Evolutionary conservation across 2,329 filamentous ascomycete genomes (phyloP), one percentile per base, ranked within the genome.

Genomic region (Lasiodiplodia theobromae): DNA sequence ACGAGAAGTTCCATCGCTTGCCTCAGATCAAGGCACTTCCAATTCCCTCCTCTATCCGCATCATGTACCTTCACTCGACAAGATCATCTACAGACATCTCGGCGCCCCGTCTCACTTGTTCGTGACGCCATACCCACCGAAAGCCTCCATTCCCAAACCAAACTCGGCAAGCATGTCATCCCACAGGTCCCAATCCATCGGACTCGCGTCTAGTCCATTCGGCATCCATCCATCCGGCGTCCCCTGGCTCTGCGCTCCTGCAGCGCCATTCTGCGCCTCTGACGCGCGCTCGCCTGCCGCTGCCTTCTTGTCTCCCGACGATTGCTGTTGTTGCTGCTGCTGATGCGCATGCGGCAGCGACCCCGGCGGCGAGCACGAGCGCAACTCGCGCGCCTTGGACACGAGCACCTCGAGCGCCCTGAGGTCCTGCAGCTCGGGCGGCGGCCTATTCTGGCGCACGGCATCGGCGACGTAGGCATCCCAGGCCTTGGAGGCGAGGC

Each of bases 401-500:
- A 60, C 56, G 16, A 57, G 57, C 38, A 52, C 68, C 49, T 66
- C 11, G 38, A 57, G 68, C 2, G 68, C 52, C 3, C 74, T 70
- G 28, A 77, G 67, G 0, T 73, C 56, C 38, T 72, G 69, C 1
- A 78, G 73, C 34, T 74, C 75, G 12, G 69, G 65, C 2, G 75
- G 75, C 58, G 76, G 74, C 3, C 70, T 69, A 6, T 34, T 54
- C 16, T 38, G 23, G 5, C 71, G 66, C 0, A 71, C 25, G 1
- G 71, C 68, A 2, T 68, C 71, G 3, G 58, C 60, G 4, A 67
- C 54, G 34, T 72, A 76, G 1, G 76, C 77, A 8, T 80, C 78
- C 82, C 83, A 86, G 1, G 83, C 81, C 67, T 81, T 82, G 2
- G 85, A 70, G 3, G 80, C 80, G 25, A 85, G 72, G 57, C 79